Base-by-base conservation (phyloP, 2,329 filamentous ascomycete genomes). In the Fusarium piperis region DNA sequence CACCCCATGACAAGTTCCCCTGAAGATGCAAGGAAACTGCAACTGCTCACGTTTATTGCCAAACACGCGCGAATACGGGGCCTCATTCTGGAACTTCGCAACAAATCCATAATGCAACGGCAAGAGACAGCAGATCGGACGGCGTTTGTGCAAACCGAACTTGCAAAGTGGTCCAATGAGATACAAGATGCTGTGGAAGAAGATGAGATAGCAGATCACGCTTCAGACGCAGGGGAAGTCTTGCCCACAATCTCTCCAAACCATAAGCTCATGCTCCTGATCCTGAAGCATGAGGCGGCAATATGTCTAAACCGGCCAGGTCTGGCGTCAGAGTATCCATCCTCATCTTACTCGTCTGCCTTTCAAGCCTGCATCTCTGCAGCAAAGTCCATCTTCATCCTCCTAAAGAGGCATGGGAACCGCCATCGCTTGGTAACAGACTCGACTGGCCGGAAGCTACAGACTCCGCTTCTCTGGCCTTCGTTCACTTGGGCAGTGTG, bases 151-250 rank as follows among this genome's bases (percentile, higher is more conserved):
- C 83, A 83, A n/a, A 84, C 85, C 0, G 84, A 85, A 30, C 76
- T 88, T 4, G 80, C 83, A 0, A 83, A 85, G 44, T 88, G 86
- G 86, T 85, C 84, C 74, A 88, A 88, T 55, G 84, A 87, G 62
- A 82, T 87, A 6, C 84, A 88, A 56, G 85, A 87, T 16, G 81
- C 83, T 0, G 80, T 84, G 0, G 83, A 86, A 52, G 80, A 81
- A 5, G 79, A 82, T 2, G 78, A 79, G 1, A 39, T 68, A 1
- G 56, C 38, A 0, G 72, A 74, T 2, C 10, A 51, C 9, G 18
- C 57, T 4, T 28, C 58, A 0, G 72, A 73, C 11, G 62, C 38
- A 0, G 36, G 33, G 2, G n/a, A 41, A 10, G 72, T 8, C 46
- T 39, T 61, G 2, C 56, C 67, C 23, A 15, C 39, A 11, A 65